These are phyloP conservation scores for Massospora cicadina DNA, from an alignment of 371 early-diverging fungal species.

Conservation along the genomic window DNA sequence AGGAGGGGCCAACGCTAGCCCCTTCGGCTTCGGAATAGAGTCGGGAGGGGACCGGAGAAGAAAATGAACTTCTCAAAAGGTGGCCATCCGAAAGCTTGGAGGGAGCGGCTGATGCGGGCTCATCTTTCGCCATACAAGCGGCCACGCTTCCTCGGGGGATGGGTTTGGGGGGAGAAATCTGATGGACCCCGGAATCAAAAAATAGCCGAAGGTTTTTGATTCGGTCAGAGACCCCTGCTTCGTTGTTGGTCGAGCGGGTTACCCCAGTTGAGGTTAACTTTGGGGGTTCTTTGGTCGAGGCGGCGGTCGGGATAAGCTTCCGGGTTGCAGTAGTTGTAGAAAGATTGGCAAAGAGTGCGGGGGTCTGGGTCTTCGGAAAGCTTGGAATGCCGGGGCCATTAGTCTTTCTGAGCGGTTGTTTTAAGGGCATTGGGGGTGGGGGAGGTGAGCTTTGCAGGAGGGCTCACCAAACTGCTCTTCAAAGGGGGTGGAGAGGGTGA, in stretches of 20 bases:
- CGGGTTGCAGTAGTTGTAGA: not conserved
- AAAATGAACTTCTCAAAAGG: not conserved
- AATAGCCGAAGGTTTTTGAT: slow-evolving; percentile 4
- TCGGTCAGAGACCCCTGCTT: slow-evolving; percentile 5
- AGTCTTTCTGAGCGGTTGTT: not conserved
- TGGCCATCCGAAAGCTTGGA: not conserved
- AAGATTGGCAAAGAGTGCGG: not conserved
- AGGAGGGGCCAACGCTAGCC: not conserved
- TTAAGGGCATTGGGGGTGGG: not conserved
- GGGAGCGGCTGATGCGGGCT: not conserved
- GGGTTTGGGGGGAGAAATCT: not conserved
- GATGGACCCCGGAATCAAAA: not conserved
- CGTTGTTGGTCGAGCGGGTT: too few relatives aligned
- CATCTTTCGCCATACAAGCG: not conserved
- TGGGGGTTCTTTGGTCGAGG: too few relatives aligned
- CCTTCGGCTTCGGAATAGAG: not conserved
- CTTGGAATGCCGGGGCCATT: not conserved
- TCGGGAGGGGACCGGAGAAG: not conserved
- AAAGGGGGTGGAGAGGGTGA: not conserved
- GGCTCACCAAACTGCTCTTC: not conserved
- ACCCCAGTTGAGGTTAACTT: too few relatives aligned
- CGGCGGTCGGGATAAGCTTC: too few relatives aligned
- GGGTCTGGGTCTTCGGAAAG: not conserved
- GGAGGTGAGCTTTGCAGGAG: not conserved
- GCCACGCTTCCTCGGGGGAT: not conserved